Evolutionary conservation across 192 early-diverging fungal genomes (phyloP).

Genomic region (Paraglomus brasilianum): DNA sequence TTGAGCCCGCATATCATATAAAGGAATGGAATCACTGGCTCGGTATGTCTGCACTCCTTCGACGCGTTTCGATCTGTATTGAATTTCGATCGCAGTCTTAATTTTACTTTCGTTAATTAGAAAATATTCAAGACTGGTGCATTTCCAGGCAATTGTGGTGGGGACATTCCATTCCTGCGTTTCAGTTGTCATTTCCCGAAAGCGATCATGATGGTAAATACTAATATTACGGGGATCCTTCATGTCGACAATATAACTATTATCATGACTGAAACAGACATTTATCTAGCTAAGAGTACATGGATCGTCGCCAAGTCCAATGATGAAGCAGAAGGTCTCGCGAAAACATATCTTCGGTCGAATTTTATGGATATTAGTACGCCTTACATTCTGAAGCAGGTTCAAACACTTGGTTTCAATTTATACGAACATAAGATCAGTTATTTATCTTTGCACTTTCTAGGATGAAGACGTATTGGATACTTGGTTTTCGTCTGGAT

Average conservation of each 20-base stretch:
- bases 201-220: conserved; percentile 12
- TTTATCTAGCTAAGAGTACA: conserved; percentile 42
- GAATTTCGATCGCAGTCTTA: background rate
- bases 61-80: background rate
- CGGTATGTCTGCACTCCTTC: conserved; percentile 39
- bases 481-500: conserved; percentile 96
- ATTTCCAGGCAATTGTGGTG: conserved; percentile 98
- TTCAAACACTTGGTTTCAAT: conserved; percentile 21
- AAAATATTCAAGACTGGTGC: conserved; percentile 94
- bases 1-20: conserved; percentile 71
- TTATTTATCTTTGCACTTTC: conserved; percentile 2
- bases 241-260: background rate
- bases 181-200: conserved; percentile 62
- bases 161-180: conserved; percentile 94
- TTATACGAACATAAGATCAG: conserved; percentile 33
- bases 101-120: conserved; percentile 20
- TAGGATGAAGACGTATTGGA: conserved; percentile 94
- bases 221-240: too few relatives aligned
- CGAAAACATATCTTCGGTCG: conserved; percentile 46
- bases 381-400: conserved; percentile 33
- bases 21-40: conserved; percentile 91
- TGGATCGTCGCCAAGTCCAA: conserved; percentile 69
- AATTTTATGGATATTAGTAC: conserved; percentile 41
- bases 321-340: conserved; percentile 58
- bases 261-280: background rate